These are phyloP conservation scores for Leccinum huronense DNA, from an alignment of 1,284 basidiomycete genomes.

Conservation along the genomic window DNA sequence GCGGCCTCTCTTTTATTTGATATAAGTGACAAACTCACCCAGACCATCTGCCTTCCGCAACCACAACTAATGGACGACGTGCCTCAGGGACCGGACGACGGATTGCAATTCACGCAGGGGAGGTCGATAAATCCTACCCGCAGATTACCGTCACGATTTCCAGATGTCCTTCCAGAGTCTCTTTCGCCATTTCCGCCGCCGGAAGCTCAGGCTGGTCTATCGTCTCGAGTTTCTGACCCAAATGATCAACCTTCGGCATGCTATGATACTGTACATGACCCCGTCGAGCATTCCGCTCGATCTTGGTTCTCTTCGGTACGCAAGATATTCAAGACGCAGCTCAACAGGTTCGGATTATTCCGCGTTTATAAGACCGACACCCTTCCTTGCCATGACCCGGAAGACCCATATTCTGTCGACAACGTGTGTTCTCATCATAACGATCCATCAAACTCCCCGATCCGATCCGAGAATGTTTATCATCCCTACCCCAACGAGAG, in stretches of 20 bases:
- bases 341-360: conserved; percentile 9
- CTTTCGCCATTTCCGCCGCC: neutral
- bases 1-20: neutral
- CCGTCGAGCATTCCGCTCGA: neutral
- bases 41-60: neutral
- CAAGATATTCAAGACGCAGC: neutral
- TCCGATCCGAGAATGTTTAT: neutral
- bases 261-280: neutral
- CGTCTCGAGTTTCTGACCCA: neutral
- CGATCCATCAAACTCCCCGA: neutral
- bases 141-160: neutral
- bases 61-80: neutral
- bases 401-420: neutral
- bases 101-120: neutral
- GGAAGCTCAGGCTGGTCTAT: neutral
- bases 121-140: neutral
- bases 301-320: neutral
- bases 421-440: neutral
- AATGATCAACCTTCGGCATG: neutral
- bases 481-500: too few relatives aligned
- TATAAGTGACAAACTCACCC: neutral
- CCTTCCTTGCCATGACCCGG: conserved; percentile 4
- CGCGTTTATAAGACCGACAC: neutral
- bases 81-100: neutral
- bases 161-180: neutral